phyloP scores from a whole-genome alignment of 2,329 filamentous ascomycete species.

The Ophiostoma sp. region DNA sequence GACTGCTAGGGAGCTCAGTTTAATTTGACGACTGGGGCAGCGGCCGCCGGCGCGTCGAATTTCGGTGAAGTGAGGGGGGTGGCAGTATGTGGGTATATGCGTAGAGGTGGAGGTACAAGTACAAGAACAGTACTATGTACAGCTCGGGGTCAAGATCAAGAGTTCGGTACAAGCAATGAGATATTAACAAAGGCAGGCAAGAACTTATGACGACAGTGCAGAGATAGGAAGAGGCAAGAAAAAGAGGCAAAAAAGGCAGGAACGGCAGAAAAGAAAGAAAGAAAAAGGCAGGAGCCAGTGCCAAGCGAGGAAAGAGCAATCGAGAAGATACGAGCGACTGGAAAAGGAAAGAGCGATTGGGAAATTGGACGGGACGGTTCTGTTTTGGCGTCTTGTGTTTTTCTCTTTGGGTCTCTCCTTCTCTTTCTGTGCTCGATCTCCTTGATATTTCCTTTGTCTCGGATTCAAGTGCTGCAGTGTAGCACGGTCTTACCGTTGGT shows the following conservation, averaged over 20 bases:
- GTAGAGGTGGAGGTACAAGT: slow-evolving; percentile 1
- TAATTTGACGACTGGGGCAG: slow-evolving; percentile 23
- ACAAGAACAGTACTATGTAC: background rate
- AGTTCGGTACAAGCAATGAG: background rate
- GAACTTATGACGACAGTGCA: background rate
- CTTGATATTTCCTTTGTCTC: slow-evolving; percentile 11
- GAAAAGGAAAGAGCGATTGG: background rate
- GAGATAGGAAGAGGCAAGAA: background rate
- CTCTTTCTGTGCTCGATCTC: background rate
- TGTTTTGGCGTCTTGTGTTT: background rate
- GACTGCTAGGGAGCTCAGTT: slow-evolving; percentile 15
- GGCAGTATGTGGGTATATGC: background rate
- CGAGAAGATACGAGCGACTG: background rate
- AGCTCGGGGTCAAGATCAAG: too few species aligned
- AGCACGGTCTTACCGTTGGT: slow-evolving; percentile 7
- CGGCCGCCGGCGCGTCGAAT: slow-evolving; percentile 15
- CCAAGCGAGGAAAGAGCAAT: background rate
- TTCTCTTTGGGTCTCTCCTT: background rate
- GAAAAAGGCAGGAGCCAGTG: background rate
- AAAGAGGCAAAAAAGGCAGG: background rate
- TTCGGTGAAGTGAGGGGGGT: slow-evolving; percentile 20
- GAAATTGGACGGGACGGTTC: slow-evolving; percentile 2
- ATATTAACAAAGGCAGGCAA: background rate
- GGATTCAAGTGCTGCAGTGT: slow-evolving; percentile 11
- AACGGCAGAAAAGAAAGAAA: background rate